These are phyloP conservation scores for Gastrodia elata DNA, from an alignment of 106 monocot genomes.

Conservation along the genomic window DNA sequence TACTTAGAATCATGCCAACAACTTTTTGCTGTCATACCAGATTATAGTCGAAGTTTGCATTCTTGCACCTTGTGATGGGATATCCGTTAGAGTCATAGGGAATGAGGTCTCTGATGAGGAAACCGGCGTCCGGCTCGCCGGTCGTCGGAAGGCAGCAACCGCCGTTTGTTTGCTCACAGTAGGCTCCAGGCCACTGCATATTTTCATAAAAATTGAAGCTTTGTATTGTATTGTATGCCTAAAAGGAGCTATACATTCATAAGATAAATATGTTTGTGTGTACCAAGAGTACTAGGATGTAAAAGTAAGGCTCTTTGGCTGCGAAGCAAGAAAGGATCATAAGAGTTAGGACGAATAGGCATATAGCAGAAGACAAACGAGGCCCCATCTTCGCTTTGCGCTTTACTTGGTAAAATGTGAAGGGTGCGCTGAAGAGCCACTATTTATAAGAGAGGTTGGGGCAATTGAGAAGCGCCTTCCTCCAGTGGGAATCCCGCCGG, in stretches of 20 bases:
- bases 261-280: background rate
- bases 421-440: too few relatives aligned
- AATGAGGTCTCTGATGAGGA: constrained; percentile 12
- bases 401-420: too few relatives aligned
- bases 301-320: background rate
- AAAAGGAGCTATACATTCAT: background rate
- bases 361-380: background rate
- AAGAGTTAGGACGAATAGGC: background rate
- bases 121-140: constrained; percentile 10
- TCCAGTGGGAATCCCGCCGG: too few relatives aligned
- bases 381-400: too few relatives aligned
- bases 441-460: too few relatives aligned
- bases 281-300: too few relatives aligned
- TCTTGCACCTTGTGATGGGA: constrained; percentile 11
- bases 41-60: constrained; percentile 2
- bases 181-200: constrained; percentile 35
- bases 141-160: constrained; percentile 21
- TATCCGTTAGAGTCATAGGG: background rate
- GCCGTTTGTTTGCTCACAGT: constrained; percentile 9
- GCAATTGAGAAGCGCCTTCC: too few relatives aligned
- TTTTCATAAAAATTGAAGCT: too few relatives aligned
- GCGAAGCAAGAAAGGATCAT: background rate
- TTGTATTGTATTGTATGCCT: too few relatives aligned
- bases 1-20: background rate
- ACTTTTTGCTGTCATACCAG: background rate